phyloP scores from a whole-genome alignment of 208 protist species.

The Crithidia fasciculata region DNA sequence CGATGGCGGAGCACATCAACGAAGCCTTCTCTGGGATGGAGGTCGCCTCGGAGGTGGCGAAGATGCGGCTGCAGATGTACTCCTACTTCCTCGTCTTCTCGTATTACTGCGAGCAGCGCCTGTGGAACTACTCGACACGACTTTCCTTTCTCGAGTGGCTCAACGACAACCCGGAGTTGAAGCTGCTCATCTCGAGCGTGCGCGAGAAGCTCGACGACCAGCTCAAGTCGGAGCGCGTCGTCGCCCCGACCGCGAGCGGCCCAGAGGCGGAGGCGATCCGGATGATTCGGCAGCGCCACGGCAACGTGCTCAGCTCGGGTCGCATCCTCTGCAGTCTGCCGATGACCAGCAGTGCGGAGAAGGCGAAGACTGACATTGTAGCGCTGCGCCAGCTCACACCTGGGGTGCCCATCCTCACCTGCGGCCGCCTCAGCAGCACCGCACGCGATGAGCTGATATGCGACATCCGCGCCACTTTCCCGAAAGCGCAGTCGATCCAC shows the following conservation, averaged over 20 bases:
- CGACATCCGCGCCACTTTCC: slow-evolving; percentile 64
- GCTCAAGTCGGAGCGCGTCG: slow-evolving; percentile 72
- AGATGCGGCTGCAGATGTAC: slow-evolving; percentile 88
- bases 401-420: slow-evolving; percentile 86
- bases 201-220: slow-evolving; percentile 79
- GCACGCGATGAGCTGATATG: slow-evolving; percentile 53
- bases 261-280: slow-evolving; percentile 55
- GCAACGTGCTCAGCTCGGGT: slow-evolving; percentile 83
- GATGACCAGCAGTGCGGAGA: slow-evolving; percentile 29
- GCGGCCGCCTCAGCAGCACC: slow-evolving; percentile 54
- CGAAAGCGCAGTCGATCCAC: slow-evolving; percentile 54
- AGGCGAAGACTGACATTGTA: slow-evolving; percentile 24
- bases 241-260: slow-evolving; percentile 39
- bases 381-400: slow-evolving; percentile 79
- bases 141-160: slow-evolving; percentile 75
- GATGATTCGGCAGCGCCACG: slow-evolving; percentile 62
- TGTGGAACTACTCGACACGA: slow-evolving; percentile 74
- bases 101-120: slow-evolving; percentile 89
- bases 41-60: slow-evolving; percentile 60
- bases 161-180: slow-evolving; percentile 64
- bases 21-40: slow-evolving; percentile 68
- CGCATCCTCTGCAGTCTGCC: slow-evolving; percentile 82
- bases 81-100: slow-evolving; percentile 87
- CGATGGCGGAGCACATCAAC: slow-evolving; percentile 85
- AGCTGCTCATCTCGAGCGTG: slow-evolving; percentile 72